Conservation (phyloP, 2,329 filamentous ascomycete species). For the Lojkania enalia region DNA sequence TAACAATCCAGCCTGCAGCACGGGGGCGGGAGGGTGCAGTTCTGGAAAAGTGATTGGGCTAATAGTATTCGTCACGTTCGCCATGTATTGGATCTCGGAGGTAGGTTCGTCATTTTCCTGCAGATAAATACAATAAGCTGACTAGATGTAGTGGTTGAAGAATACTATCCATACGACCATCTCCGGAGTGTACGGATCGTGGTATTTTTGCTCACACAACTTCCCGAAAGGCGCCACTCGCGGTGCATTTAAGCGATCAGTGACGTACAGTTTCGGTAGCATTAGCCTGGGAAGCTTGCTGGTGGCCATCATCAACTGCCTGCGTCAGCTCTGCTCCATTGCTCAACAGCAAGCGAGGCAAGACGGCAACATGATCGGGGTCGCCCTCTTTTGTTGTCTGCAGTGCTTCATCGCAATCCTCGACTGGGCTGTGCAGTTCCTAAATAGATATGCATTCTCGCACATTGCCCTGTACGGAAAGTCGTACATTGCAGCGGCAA, state of each 20-base stretch:
- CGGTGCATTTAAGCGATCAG: constrained; percentile 76
- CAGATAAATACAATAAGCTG: not conserved
- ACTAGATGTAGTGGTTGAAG: constrained; percentile 71
- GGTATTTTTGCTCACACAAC: constrained; percentile 78
- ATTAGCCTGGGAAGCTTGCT: constrained; percentile 85
- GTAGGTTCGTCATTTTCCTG: too few relatives aligned
- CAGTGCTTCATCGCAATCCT: constrained; percentile 76
- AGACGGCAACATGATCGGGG: constrained; percentile 69
- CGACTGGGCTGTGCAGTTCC: constrained; percentile 83
- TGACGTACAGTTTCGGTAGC: constrained; percentile 91
- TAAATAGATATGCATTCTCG: constrained; percentile 91
- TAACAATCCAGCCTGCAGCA: constrained; percentile 59
- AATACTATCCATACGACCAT: constrained; percentile 89
- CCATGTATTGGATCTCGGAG: constrained; percentile 93
- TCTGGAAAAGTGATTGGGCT: constrained; percentile 79
- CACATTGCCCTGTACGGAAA: constrained; percentile 94
- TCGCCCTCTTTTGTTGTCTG: constrained; percentile 72
- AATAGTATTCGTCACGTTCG: constrained; percentile 84
- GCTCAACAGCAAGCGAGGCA: constrained; percentile 69
- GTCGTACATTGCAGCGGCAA: constrained; percentile 80
- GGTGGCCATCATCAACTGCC: constrained; percentile 82
- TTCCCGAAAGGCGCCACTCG: constrained; percentile 79
- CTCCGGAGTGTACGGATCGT: constrained; percentile 85
- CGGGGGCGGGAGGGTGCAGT: constrained; percentile 66
- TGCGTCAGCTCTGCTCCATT: constrained; percentile 81